Base-by-base conservation (phyloP, 2,329 filamentous ascomycete species). In the Trichoderma brevicompactum region DNA sequence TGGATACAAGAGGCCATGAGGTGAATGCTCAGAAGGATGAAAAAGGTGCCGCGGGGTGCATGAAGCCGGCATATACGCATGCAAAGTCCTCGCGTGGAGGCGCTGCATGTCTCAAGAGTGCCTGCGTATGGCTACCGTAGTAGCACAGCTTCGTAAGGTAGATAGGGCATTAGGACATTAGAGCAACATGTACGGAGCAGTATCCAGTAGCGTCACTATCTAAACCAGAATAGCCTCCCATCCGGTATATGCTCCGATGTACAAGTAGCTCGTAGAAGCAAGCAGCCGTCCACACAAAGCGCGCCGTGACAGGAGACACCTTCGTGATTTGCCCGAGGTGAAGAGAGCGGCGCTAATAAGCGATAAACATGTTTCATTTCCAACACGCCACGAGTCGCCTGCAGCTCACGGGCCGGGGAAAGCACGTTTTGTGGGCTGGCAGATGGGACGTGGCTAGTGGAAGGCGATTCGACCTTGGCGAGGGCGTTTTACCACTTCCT, bases 351-450 rank as follows among this genome's bases (percentile, higher is more conserved):
- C 34, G 50, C 41, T 40, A 55, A 65, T 32, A 59, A 44, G 48
- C 41, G 41, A 58, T 55, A 60, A 54, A 58, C 28, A 49, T 52
- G 67, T 28, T 28, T 28, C 23, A 28, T 28, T 68, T 60, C 68
- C 66, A 52, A 66, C 53, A 61, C 67, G 67, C 41, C 49, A 43
- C 38, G 52, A 59, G 60, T 41, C 41, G 49, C 46, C 23, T 49
- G 52, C 36, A 28, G 56, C 23, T 49, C 53, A 66, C 15, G 60
- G 52, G 32, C 38, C 44, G 48, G 50, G 58, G 50, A 34, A 43
- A 54, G 49, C 49, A 40, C 41, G 49, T 52, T 53, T 53, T n/a
- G 59, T 52, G 48, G 38, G 44, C 32, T 53, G 7, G 40, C 28
- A n/a, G 48, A 41, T 23, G 23, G 56, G 38, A 61, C 36, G 36